Evolutionary conservation across 495 filamentous ascomycete species (phyloP), one percentile per base, ranked within the genome.

Genomic region (Thozetella sp.): DNA sequence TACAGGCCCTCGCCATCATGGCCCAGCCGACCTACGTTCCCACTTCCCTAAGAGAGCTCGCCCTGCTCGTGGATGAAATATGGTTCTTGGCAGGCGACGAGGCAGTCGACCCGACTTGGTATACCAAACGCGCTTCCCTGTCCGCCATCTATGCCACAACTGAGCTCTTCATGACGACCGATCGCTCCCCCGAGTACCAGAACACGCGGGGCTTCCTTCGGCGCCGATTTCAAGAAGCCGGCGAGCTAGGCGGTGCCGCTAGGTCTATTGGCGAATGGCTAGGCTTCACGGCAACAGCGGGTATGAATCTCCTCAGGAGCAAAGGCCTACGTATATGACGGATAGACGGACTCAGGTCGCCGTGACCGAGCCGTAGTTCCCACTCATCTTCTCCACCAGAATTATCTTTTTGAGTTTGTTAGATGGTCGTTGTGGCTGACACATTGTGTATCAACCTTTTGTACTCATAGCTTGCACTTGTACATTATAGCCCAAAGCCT

Each of bases 91-190:
- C 96, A 0, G 92, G 92, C 45, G 96, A 97, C 70, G 76, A 75
- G 3, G 84, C 86, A 15, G 90, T 97, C 61, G 93, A 97, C 68
- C 82, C 86, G 0, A 83, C 83, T 12, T 98, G 95, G 95, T 99
- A 98, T 70, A 90, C 93, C 56, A 95, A 95, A 71, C 87, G 95
- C 4, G 85, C 88, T 4, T 86, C 85, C 1, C 78, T 98, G 3
- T 84, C 89, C 2, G 80, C 86, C 12, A 86, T 97, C 63, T 99
- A 98, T 69, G 90, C 92, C 23, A 89, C 87, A 40, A 85, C 89
- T 25, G 95, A 99, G 72, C 76, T 97, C 2, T 93, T 93, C 73
- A 96, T 97, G 93, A 98, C 93, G 17, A 89, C 89, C 48, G 96
- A 98, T 70, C 74, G 70, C 56, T 90, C 85, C 0, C 70, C 78